phyloP scores from a whole-genome alignment of 2,329 filamentous ascomycete genomes.

The Pseudogymnoascus sp. region DNA sequence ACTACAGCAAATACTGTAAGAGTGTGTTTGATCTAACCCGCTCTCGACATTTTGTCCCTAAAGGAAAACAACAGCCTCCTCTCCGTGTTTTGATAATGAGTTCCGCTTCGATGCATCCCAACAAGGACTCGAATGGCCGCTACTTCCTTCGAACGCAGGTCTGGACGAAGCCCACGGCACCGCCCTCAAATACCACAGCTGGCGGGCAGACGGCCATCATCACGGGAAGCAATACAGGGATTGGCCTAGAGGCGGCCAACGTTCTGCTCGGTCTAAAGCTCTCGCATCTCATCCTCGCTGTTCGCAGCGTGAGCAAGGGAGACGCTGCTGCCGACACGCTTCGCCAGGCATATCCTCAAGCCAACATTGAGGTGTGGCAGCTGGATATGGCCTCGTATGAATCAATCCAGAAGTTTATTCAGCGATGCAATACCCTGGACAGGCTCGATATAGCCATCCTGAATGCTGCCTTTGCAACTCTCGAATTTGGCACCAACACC shows the following conservation, averaged over 20 bases:
- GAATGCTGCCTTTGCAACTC: constrained; percentile 33
- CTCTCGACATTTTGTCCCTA: too few species aligned
- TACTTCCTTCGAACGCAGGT: too few species aligned
- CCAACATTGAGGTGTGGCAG: constrained; percentile 39
- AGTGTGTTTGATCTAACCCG: too few species aligned
- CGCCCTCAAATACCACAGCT: too few species aligned
- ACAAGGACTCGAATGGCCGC: too few species aligned
- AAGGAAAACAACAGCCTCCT: too few species aligned
- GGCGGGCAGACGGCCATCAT: too few species aligned
- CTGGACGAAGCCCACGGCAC: too few species aligned
- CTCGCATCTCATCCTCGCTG: constrained; percentile 39
- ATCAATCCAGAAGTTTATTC: constrained; percentile 36
- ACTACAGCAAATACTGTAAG: too few species aligned
- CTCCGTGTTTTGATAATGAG: too few species aligned
- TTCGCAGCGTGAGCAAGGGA: constrained; percentile 37
- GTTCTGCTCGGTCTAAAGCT: constrained; percentile 35
- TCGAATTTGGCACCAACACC: constrained; percentile 14
- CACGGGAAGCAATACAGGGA: constrained; percentile 40
- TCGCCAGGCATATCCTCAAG: constrained; percentile 25
- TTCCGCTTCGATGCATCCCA: too few species aligned
- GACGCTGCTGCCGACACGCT: constrained; percentile 33
- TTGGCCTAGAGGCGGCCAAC: constrained; percentile 36
- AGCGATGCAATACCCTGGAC: constrained; percentile 27
- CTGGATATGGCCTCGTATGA: constrained; percentile 42
- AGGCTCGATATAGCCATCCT: constrained; percentile 38